phyloP scores from a whole-genome alignment of 2,329 filamentous ascomycete species.

The Curvularia spicifera region DNA sequence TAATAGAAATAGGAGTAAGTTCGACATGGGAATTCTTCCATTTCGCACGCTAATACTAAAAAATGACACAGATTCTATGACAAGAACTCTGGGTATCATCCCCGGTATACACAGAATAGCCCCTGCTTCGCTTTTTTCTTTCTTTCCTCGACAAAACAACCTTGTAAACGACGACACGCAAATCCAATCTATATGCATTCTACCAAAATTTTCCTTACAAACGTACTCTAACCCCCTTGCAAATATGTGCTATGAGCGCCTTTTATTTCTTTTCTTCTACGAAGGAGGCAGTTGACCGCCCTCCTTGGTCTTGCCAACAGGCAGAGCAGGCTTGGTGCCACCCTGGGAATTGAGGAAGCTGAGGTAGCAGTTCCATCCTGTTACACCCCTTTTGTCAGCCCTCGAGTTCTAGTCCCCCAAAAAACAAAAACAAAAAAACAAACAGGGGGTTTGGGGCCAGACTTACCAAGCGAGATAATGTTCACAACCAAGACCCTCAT shows the following conservation, averaged over 20 bases:
- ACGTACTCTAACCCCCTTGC: no score
- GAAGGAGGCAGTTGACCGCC: constrained; percentile 37
- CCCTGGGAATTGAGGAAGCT: constrained; percentile 48
- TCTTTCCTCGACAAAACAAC: neutral
- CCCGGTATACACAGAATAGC: neutral
- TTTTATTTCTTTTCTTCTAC: constrained; percentile 13
- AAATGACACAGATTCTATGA: constrained; percentile 2
- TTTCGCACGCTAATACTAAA: constrained; percentile 1
- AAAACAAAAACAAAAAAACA: no score
- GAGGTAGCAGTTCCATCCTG: constrained; percentile 54
- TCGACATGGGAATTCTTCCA: neutral
- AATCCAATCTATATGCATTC: no score
- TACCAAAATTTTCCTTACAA: no score
- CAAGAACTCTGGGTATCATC: constrained; percentile 1
- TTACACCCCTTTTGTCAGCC: neutral
- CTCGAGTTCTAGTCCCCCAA: neutral
- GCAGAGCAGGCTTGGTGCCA: constrained; percentile 20
- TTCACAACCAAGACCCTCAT: constrained; percentile 88
- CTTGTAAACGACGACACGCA: no score
- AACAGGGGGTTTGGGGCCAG: no score
- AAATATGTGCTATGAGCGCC: no score
- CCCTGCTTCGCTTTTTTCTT: constrained; percentile 1
- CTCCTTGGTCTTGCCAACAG: constrained; percentile 28
- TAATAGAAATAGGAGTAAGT: no score
- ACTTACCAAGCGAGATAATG: constrained; percentile 69